Evolutionary conservation across 768 basidiomycete species (phyloP).

Genomic region (Mycena metata): DNA sequence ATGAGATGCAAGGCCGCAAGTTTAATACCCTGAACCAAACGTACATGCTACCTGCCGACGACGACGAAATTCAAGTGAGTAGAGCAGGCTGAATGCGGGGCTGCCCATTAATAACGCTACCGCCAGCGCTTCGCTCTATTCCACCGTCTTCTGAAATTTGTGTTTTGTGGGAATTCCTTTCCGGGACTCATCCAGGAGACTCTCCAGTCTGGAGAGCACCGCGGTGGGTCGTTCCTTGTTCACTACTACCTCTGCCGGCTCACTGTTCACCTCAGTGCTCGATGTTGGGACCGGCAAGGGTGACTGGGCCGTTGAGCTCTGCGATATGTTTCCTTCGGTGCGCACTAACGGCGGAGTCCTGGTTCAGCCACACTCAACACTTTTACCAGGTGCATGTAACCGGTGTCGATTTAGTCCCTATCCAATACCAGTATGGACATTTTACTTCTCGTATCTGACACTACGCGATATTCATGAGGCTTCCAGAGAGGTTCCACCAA

Average conservation of each 20-base stretch:
- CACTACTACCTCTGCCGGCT: slow-evolving; percentile 2
- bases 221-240: slow-evolving; percentile 46
- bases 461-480: neutral
- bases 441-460: neutral
- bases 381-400: slow-evolving; percentile 14
- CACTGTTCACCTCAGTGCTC: slow-evolving; percentile 58
- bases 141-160: slow-evolving; percentile 76
- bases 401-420: slow-evolving; percentile 22
- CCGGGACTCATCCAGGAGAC: slow-evolving; percentile 74
- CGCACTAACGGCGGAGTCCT: slow-evolving; percentile 17
- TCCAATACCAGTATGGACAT: slow-evolving; percentile 19
- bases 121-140: slow-evolving; percentile 71
- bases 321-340: slow-evolving; percentile 14
- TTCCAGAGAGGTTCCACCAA: slow-evolving; percentile 17
- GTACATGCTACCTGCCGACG: slow-evolving; percentile 77
- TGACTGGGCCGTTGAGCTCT: slow-evolving; percentile 59
- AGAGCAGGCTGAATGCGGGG: slow-evolving; percentile 25
- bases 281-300: slow-evolving; percentile 81
- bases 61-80: slow-evolving; percentile 73
- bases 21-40: slow-evolving; percentile 68
- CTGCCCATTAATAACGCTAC: slow-evolving; percentile 19
- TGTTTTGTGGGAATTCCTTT: slow-evolving; percentile 72
- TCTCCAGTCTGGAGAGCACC: slow-evolving; percentile 64
- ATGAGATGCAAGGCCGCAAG: slow-evolving; percentile 62
- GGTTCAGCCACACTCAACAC: neutral